Percentiles rank a stretch among this genome's conserved stretches.
phyloP scores from a whole-genome alignment of 164 flowering plant species.

The Akebia trifoliata region DNA sequence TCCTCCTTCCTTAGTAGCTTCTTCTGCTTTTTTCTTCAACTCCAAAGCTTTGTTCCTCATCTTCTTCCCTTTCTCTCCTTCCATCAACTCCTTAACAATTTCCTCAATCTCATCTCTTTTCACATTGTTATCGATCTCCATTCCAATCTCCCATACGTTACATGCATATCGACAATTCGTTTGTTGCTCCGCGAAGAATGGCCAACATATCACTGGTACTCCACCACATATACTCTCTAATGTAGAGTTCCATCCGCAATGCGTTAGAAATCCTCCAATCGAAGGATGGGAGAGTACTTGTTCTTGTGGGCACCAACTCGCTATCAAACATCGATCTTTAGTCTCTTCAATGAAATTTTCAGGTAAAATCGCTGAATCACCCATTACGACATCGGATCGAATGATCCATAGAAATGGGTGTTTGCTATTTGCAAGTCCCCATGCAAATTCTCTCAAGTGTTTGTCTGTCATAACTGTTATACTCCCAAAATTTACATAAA shows the following conservation, averaged over 20 bases:
- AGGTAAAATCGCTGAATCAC: conserved; percentile 23
- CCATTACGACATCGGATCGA: conserved; percentile 30
- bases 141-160: conserved; percentile 29
- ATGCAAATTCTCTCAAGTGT: conserved; percentile 32
- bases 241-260: conserved; percentile 47
- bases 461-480: conserved; percentile 24
- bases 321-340: conserved; percentile 23
- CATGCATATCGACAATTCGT: conserved; percentile 28
- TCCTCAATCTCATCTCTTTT: conserved; percentile 22
- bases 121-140: conserved; percentile 28
- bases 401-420: conserved; percentile 37
- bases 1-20: conserved; percentile 11
- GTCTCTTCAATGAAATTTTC: conserved; percentile 20
- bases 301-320: conserved; percentile 36
- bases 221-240: conserved; percentile 32
- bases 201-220: conserved; percentile 38
- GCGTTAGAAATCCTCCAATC: conserved; percentile 30
- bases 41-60: conserved; percentile 12
- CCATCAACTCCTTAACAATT: conserved; percentile 30
- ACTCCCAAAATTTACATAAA: conserved; percentile 36
- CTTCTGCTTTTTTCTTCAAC: conserved; percentile 19
- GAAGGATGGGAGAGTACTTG: conserved; percentile 34
- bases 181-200: conserved; percentile 32
- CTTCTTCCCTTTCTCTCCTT: conserved; percentile 17
- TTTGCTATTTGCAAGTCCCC: conserved; percentile 35